These are phyloP conservation scores for Wickerhamomyces rabaulensis DNA, from an alignment of 805 yeast species.

Conservation along the genomic window DNA sequence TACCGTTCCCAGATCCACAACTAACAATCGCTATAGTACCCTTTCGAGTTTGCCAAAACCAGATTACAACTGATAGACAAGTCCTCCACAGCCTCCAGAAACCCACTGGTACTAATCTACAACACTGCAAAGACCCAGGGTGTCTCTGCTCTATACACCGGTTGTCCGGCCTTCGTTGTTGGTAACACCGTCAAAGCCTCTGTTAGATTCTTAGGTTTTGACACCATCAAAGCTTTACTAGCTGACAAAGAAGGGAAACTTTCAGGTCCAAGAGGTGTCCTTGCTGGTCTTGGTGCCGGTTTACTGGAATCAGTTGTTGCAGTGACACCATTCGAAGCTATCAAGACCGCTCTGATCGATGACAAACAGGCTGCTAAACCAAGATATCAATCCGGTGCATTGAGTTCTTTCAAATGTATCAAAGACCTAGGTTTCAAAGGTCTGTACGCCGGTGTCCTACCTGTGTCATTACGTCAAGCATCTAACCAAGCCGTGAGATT, in stretches of 20 bases:
- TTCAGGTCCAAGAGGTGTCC: constrained; percentile 83
- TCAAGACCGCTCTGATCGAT: constrained; percentile 92
- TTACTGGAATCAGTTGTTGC: constrained; percentile 86
- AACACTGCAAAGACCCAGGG: constrained; percentile 79
- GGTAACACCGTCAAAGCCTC: constrained; percentile 97
- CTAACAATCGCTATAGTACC: constrained; percentile 41
- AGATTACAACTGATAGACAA: constrained; percentile 78
- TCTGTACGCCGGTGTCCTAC: constrained; percentile 82
- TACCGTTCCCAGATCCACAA: neutral
- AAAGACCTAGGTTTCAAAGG: constrained; percentile 80
- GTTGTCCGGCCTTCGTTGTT: constrained; percentile 93
- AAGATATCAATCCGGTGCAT: constrained; percentile 56
- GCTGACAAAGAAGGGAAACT: constrained; percentile 83
- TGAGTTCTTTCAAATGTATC: constrained; percentile 48
- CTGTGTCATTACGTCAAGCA: constrained; percentile 94
- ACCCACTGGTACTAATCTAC: constrained; percentile 78
- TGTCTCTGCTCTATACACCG: constrained; percentile 73
- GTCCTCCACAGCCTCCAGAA: constrained; percentile 59
- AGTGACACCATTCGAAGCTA: constrained; percentile 95
- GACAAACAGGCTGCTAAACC: constrained; percentile 78
- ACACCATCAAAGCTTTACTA: constrained; percentile 70
- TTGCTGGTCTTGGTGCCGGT: constrained; percentile 98
- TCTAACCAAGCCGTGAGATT: constrained; percentile 92
- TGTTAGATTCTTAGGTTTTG: constrained; percentile 92
- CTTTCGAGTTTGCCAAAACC: constrained; percentile 96